Percentiles rank a stretch among this genome's conserved stretches.
Conservation (phyloP, 1,139 yeast species). For the Blastobotrys malaysiensis region DNA sequence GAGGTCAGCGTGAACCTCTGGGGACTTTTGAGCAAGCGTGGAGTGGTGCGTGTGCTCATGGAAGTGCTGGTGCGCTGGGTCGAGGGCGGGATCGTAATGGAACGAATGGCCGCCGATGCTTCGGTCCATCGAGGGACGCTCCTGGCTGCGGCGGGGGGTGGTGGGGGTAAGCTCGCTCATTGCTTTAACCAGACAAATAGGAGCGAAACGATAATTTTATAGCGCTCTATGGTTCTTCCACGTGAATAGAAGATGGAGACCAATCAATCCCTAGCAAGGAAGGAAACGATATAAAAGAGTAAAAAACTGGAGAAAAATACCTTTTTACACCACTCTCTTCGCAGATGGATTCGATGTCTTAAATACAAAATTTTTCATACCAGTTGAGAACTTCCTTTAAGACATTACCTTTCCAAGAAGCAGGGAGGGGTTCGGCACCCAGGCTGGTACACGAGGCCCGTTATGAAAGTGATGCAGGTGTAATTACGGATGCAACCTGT, state of each 20-base stretch:
- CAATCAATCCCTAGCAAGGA: neutral
- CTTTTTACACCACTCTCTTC: neutral
- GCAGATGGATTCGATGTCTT: neutral
- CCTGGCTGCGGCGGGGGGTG: neutral
- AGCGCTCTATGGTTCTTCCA: neutral
- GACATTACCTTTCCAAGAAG: neutral
- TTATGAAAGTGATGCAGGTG: neutral
- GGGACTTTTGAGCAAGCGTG: slow-evolving; percentile 22
- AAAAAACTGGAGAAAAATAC: neutral
- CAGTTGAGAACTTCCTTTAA: neutral
- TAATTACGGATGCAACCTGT: neutral
- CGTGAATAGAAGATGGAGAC: neutral
- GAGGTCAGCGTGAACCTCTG: slow-evolving; percentile 24
- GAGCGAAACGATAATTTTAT: neutral
- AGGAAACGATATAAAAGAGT: neutral
- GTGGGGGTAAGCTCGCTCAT: neutral
- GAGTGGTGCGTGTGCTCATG: slow-evolving; percentile 28
- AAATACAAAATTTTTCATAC: neutral
- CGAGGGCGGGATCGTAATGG: slow-evolving; percentile 28
- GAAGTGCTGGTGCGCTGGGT: slow-evolving; percentile 28
- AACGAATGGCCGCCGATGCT: neutral
- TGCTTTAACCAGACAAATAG: neutral
- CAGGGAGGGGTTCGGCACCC: neutral
- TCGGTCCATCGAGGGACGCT: neutral
- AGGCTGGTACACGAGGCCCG: neutral